These are phyloP conservation scores for Suillus americanus DNA, from an alignment of 768 basidiomycete species.

Conservation along the genomic window DNA sequence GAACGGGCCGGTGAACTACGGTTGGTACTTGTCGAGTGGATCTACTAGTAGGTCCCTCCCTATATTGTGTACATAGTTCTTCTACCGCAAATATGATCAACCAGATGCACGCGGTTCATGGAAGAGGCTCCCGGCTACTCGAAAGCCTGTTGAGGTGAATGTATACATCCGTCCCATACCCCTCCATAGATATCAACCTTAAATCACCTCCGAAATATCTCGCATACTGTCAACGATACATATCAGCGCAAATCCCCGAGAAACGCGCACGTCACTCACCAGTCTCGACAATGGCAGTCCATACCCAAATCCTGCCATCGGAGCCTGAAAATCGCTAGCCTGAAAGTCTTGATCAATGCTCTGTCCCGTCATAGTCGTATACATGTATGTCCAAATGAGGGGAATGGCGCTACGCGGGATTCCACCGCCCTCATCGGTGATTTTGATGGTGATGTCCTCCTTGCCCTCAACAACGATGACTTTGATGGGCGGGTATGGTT, in stretches of 20 bases:
- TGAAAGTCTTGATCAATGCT: slow-evolving; percentile 77
- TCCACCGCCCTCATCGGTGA: slow-evolving; percentile 95
- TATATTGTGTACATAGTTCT: not conserved
- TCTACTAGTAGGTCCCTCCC: not conserved
- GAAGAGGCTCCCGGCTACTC: slow-evolving; percentile 78
- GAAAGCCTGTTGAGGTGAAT: slow-evolving; percentile 87
- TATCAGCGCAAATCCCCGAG: slow-evolving; percentile 1
- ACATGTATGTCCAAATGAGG: slow-evolving; percentile 99
- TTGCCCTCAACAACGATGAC: slow-evolving; percentile 96
- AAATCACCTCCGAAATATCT: slow-evolving; percentile 95
- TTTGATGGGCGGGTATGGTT: slow-evolving; percentile 79
- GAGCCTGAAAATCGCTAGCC: slow-evolving; percentile 90
- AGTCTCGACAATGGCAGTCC: slow-evolving; percentile 89
- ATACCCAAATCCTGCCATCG: slow-evolving; percentile 97
- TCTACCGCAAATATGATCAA: not conserved
- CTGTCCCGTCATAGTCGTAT: slow-evolving; percentile 78
- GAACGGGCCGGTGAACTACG: not conserved
- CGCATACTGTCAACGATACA: slow-evolving; percentile 62
- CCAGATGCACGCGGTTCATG: slow-evolving; percentile 30
- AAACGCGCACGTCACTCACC: slow-evolving; percentile 45
- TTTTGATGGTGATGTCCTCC: slow-evolving; percentile 99
- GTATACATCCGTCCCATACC: slow-evolving; percentile 94
- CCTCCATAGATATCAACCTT: slow-evolving; percentile 95
- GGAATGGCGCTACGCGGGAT: slow-evolving; percentile 86
- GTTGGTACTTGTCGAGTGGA: not conserved